Evolutionary conservation across 192 early-diverging fungal genomes (phyloP).

Genomic region (Diversispora eburnea): DNA sequence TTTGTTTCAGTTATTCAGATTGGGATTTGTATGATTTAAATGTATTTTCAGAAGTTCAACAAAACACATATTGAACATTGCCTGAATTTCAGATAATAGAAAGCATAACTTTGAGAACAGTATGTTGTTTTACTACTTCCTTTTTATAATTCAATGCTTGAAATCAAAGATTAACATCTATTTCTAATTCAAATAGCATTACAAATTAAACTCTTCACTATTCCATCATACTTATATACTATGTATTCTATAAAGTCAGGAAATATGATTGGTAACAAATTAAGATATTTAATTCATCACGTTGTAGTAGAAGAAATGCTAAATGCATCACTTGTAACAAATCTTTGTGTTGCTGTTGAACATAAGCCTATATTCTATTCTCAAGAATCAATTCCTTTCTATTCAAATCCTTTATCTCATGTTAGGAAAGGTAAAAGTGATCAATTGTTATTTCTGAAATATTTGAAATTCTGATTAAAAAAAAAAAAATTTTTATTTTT

Average conservation of each 20-base stretch:
- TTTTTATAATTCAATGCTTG: not conserved
- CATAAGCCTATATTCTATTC: conserved; percentile 21
- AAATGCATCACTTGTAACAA: conserved; percentile 17
- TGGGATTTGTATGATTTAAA: conserved; percentile 15
- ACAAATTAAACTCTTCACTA: conserved; percentile 21
- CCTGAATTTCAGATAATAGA: not conserved
- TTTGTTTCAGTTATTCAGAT: not conserved
- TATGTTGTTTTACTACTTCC: not conserved
- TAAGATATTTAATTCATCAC: not conserved
- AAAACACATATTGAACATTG: not conserved
- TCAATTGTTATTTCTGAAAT: conserved; percentile 3
- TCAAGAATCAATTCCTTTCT: conserved; percentile 19
- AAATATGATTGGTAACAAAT: not conserved
- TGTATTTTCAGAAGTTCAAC: conserved; percentile 14
- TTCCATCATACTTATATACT: conserved; percentile 22
- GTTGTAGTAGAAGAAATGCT: conserved; percentile 22
- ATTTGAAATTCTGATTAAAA: not conserved
- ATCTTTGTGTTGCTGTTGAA: conserved; percentile 25
- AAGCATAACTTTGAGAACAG: not conserved
- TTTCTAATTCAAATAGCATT: not conserved
- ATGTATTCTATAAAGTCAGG: conserved; percentile 18
- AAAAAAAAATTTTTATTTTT: not conserved
- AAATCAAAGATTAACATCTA: not conserved
- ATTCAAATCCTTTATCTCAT: conserved; percentile 25
- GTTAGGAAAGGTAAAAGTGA: conserved; percentile 1